A percentile compares a stretch with the other conserved stretches of the same genome.
phyloP scores from a whole-genome alignment of 2,329 filamentous ascomycete species.

The Cytospora piceicola region DNA sequence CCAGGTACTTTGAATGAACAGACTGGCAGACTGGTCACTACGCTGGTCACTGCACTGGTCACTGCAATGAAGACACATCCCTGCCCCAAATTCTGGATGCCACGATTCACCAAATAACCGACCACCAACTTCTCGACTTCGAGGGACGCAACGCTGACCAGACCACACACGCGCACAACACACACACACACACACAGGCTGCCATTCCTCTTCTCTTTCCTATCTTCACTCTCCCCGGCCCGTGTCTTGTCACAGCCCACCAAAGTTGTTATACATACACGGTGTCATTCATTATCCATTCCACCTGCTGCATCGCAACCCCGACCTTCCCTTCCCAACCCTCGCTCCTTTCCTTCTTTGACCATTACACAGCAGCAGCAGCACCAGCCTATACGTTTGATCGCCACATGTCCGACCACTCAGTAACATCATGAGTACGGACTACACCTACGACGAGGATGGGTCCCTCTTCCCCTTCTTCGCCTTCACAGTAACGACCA shows the following conservation, averaged over 20 bases:
- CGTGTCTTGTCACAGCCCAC: slow-evolving; percentile 1
- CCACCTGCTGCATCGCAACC: slow-evolving; percentile 11
- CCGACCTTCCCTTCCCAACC: slow-evolving; percentile 5
- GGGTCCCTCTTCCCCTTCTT: slow-evolving; percentile 99
- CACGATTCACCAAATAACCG: background rate
- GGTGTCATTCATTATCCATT: slow-evolving; percentile 28
- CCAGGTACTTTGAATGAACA: background rate
- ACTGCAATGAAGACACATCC: background rate
- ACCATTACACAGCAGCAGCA: slow-evolving; percentile 2
- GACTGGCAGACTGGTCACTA: too few species aligned
- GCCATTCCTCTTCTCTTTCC: slow-evolving; percentile 1
- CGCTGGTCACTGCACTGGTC: background rate
- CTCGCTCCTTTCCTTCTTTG: slow-evolving; percentile 5
- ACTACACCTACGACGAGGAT: slow-evolving; percentile 98
- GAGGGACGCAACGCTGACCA: background rate
- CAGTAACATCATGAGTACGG: slow-evolving; percentile 75
- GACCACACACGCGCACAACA: background rate
- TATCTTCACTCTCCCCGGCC: background rate
- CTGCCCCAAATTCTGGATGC: slow-evolving; percentile 5
- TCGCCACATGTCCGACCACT: slow-evolving; percentile 35
- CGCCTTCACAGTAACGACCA: slow-evolving; percentile 84
- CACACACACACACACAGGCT: background rate
- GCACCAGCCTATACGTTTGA: background rate
- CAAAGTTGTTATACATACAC: background rate
- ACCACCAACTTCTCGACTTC: background rate